These are phyloP conservation scores for Leccinum olivaceopallidum DNA, from an alignment of 768 basidiomycete species.

Conservation along the genomic window DNA sequence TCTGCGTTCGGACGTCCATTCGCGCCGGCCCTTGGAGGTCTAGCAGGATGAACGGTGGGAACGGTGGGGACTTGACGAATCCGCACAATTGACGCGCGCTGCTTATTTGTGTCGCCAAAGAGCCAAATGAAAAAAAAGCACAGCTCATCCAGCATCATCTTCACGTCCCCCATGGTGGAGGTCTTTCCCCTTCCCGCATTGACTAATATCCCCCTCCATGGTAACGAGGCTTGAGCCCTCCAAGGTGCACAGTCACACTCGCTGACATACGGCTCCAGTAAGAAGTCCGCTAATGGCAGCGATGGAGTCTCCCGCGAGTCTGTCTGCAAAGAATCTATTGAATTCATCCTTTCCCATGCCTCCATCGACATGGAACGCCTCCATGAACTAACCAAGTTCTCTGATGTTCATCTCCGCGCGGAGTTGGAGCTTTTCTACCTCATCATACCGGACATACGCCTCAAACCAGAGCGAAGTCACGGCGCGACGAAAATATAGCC, in stretches of 20 bases:
- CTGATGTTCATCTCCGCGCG: background rate
- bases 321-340: background rate
- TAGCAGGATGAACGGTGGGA: too few species aligned
- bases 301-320: background rate
- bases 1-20: background rate
- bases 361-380: background rate
- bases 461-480: background rate
- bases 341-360: background rate
- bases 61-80: background rate
- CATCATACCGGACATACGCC: background rate
- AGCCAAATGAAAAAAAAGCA: background rate
- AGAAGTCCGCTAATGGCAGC: background rate
- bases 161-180: background rate
- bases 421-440: background rate
- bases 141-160: background rate
- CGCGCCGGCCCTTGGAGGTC: background rate
- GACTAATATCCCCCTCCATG: background rate
- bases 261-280: background rate
- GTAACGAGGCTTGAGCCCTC: background rate
- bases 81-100: background rate
- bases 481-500: background rate
- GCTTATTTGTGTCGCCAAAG: background rate
- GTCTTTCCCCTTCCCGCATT: background rate
- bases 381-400: background rate
- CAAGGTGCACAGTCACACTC: background rate